Evolutionary conservation across 495 filamentous ascomycete species (phyloP).

Genomic region (Glonium stellatum): DNA sequence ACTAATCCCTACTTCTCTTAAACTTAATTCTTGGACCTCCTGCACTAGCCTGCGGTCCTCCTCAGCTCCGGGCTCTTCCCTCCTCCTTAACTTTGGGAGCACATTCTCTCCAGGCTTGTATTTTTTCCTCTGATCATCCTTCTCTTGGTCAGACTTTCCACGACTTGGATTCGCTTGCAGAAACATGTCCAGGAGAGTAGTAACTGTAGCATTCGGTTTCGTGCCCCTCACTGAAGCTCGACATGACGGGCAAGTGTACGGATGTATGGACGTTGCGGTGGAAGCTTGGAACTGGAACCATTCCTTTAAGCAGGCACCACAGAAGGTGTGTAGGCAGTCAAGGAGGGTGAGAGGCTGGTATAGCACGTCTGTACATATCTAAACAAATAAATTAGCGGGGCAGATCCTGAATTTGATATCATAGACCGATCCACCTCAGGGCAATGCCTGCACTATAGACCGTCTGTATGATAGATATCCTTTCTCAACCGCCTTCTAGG

Average conservation of each 20-base stretch:
- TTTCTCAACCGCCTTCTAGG: not conserved
- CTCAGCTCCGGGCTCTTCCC: constrained; percentile 49
- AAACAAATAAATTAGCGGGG: constrained; percentile 18
- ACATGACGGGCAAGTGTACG: constrained; percentile 88
- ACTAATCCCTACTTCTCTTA: constrained; percentile 55
- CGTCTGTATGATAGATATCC: not conserved
- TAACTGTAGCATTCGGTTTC: constrained; percentile 74
- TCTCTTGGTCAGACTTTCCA: constrained; percentile 59
- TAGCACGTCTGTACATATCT: constrained; percentile 96
- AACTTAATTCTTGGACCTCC: constrained; percentile 62
- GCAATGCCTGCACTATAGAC: not conserved
- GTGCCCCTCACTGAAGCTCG: constrained; percentile 78
- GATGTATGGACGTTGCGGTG: constrained; percentile 45
- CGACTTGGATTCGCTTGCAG: constrained; percentile 67
- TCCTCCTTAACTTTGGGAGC: constrained; percentile 47
- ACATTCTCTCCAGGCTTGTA: constrained; percentile 78
- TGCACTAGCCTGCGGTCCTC: constrained; percentile 64
- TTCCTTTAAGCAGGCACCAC: constrained; percentile 86
- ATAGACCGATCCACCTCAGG: not conserved
- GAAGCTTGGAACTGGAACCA: constrained; percentile 72
- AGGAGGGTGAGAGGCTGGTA: constrained; percentile 93
- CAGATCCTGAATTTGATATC: constrained; percentile 6
- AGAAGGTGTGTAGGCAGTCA: constrained; percentile 96
- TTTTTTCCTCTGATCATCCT: constrained; percentile 56
- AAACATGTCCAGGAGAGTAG: constrained; percentile 74